Evolutionary conservation across 495 filamentous ascomycete genomes (phyloP).

Genomic region (Tuber magnatum): DNA sequence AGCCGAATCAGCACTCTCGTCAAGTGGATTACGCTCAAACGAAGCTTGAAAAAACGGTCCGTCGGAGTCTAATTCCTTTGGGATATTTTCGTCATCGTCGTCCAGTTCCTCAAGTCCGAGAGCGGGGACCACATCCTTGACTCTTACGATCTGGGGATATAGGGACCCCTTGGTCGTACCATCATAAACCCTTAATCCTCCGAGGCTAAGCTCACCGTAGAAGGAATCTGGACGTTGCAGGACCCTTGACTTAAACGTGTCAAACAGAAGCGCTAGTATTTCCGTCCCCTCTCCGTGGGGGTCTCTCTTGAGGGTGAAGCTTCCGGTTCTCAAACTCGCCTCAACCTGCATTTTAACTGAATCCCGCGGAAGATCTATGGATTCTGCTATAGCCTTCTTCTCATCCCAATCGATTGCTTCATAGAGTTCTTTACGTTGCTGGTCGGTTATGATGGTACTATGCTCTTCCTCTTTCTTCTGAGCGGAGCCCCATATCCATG

Average conservation of each 20-base stretch:
- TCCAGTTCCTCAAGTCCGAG: slow-evolving; percentile 58
- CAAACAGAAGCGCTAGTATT: slow-evolving; percentile 82
- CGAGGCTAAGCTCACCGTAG: slow-evolving; percentile 77
- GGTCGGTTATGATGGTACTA: slow-evolving; percentile 79
- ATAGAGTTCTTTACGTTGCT: slow-evolving; percentile 93
- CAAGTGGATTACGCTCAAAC: slow-evolving; percentile 89
- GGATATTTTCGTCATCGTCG: slow-evolving; percentile 44
- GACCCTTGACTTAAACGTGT: slow-evolving; percentile 81
- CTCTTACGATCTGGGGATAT: slow-evolving; percentile 85
- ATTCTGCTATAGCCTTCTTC: slow-evolving; percentile 78
- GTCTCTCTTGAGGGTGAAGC: slow-evolving; percentile 83
- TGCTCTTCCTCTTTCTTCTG: slow-evolving; percentile 60
- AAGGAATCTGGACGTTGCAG: slow-evolving; percentile 84
- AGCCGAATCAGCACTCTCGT: slow-evolving; percentile 82
- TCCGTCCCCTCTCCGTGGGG: slow-evolving; percentile 73
- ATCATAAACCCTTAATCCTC: slow-evolving; percentile 88
- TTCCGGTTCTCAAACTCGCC: slow-evolving; percentile 79
- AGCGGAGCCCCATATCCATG: slow-evolving; percentile 70
- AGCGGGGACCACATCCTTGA: slow-evolving; percentile 64
- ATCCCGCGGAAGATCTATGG: slow-evolving; percentile 80
- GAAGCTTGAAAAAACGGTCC: slow-evolving; percentile 86
- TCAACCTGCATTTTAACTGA: slow-evolving; percentile 87
- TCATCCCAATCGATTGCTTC: slow-evolving; percentile 97
- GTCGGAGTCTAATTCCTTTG: slow-evolving; percentile 45
- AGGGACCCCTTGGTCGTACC: slow-evolving; percentile 85